These are phyloP conservation scores for Tetracentron sinense DNA, from an alignment of 164 flowering plant genomes.

Conservation along the genomic window DNA sequence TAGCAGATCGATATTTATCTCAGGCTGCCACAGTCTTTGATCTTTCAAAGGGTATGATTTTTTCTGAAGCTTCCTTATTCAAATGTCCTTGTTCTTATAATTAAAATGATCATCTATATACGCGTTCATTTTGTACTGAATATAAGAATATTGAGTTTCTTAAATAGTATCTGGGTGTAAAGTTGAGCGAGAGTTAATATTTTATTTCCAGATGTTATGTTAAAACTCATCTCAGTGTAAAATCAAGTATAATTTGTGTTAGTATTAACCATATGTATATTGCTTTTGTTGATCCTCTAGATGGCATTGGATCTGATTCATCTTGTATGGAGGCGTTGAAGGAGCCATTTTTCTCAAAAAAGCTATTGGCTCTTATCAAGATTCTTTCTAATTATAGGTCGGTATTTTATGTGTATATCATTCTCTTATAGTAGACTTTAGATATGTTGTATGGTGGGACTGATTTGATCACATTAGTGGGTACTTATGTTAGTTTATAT, in stretches of 20 bases:
- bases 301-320: conserved; percentile 38
- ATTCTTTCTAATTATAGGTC: conserved; percentile 73
- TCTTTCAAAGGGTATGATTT: conserved; percentile 44
- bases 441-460: neutral
- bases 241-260: neutral
- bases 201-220: neutral
- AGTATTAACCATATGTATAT: neutral
- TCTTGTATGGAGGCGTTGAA: conserved; percentile 43
- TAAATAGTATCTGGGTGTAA: neutral
- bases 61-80: conserved; percentile 3
- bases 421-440: neutral
- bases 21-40: conserved; percentile 43
- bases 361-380: conserved; percentile 64
- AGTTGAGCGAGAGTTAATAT: neutral
- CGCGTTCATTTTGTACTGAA: no score
- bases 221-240: neutral
- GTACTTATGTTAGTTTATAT: neutral
- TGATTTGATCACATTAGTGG: conserved; percentile 1
- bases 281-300: conserved; percentile 21
- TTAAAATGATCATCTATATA: no score
- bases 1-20: conserved; percentile 50
- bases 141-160: neutral
- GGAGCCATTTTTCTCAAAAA: conserved; percentile 79
- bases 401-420: conserved; percentile 17
- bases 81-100: no score